Conservation (phyloP, 1,284 basidiomycete genomes). For the Ceratobasidium sp. region DNA sequence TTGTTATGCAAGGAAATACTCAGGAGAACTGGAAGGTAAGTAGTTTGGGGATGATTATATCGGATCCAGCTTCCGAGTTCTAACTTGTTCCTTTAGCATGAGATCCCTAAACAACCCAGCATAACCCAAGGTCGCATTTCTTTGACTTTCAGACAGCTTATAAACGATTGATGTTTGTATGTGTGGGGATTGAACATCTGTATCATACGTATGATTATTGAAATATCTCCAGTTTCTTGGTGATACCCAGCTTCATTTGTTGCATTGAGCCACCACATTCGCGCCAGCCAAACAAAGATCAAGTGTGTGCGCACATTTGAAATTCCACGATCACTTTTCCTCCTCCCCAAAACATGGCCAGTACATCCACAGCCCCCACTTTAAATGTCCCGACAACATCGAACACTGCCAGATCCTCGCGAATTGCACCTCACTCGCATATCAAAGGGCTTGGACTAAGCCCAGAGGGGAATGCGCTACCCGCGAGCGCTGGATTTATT, state of each 20-base stretch:
- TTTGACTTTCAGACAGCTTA: conserved; percentile 62
- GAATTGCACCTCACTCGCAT: conserved; percentile 93
- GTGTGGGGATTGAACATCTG: too few relatives aligned
- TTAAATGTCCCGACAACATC: conserved; percentile 24
- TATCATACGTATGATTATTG: not conserved
- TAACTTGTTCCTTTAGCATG: conserved; percentile 56
- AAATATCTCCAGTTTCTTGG: too few relatives aligned
- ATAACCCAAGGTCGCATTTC: conserved; percentile 61
- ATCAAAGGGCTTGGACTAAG: conserved; percentile 96
- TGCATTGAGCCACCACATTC: too few relatives aligned
- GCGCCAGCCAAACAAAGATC: conserved; percentile 22
- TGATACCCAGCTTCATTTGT: too few relatives aligned
- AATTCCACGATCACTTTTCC: conserved; percentile 25
- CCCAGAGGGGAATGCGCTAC: conserved; percentile 80
- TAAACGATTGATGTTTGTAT: conserved; percentile 18
- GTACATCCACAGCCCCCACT: conserved; percentile 25
- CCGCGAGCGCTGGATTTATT: conserved; percentile 88
- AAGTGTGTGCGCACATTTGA: conserved; percentile 12
- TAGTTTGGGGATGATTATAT: too few relatives aligned
- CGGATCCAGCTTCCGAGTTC: too few relatives aligned
- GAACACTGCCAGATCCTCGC: conserved; percentile 68
- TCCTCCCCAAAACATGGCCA: conserved; percentile 31
- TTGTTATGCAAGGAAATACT: conserved; percentile 68
- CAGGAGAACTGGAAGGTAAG: conserved; percentile 65
- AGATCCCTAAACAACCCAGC: conserved; percentile 62